Base-by-base conservation (phyloP, 768 basidiomycete species). In the Boletus pseudo-olivaceus region DNA sequence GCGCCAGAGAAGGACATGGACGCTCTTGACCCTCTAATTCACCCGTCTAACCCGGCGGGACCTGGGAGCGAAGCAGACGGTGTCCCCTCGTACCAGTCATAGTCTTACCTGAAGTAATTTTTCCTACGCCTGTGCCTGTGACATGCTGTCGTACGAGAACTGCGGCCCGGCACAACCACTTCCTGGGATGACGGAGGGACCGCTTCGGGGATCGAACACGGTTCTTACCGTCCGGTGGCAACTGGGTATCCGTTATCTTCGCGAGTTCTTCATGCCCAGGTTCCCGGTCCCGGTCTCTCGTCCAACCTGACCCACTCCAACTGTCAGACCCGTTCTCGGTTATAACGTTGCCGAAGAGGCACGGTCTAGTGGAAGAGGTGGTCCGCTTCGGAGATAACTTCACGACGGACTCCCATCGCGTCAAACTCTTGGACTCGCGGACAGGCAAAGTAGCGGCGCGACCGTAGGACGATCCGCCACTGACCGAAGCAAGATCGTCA, bases 401-500 rank as follows among this genome's bases (percentile, higher is more conserved):
- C 7, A 41, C 41, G n/a, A 43, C 15, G 38, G 23, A 37, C 4
- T 26, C 40, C 15, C 37, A 29, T 49, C 15, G 17, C 20, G 15
- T 17, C n/a, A 35, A 49, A 38, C n/a, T 7, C 26, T n/a, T 39
- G 29, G 20, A 20, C 23, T 37, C 30, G 23, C 34, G 39, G 32
- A 26, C 7, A 35, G 17, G 47, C 52, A 56, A 46, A 23, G 27
- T 26, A 15, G 39, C 50, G 39, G 47, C 45, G 10, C 33, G 34
- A 54, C 10, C 55, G 46, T 20, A 41, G 30, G 54, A 51, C 53
- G 54, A 65, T 63, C 56, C 56, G 49, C 53, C 51, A 59, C 43
- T 26, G 49, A 23, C 23, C 35, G 41, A 57, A 50, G 32, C 34
- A 35, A 51, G 53, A 65, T 65, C 39, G 53, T 46, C 60, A 23